A percentile compares a stretch with the other conserved stretches of the same genome.
phyloP scores from a whole-genome alignment of 345 rosid genomes.

The Pelargonium nanum region DNA sequence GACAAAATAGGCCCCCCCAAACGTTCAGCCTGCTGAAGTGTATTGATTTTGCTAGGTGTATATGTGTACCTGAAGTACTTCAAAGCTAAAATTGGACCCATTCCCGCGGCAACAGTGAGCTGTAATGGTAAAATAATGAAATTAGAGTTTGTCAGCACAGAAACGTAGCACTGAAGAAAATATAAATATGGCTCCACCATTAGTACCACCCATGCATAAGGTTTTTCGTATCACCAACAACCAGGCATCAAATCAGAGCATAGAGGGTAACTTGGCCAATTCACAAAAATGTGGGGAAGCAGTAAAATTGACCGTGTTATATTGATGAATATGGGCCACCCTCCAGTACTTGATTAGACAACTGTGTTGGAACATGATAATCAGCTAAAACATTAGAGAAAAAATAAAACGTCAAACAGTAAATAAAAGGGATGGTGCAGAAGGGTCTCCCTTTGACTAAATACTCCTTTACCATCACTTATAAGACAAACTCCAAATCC shows the following conservation, averaged over 20 bases:
- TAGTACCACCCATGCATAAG: not conserved
- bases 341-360: not conserved
- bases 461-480: too few species aligned
- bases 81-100: conserved; percentile 79
- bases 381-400: not conserved
- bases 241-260: not conserved
- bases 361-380: too few species aligned
- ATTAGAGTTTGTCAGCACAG: not conserved
- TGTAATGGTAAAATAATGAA: conserved; percentile 20
- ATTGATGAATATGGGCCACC: not conserved
- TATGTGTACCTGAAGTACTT: conserved; percentile 81
- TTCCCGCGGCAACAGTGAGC: conserved; percentile 83
- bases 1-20: conserved; percentile 85
- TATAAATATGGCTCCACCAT: not conserved
- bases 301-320: not conserved
- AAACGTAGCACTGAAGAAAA: not conserved
- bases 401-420: not conserved
- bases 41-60: conserved; percentile 87
- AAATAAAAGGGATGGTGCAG: too few species aligned
- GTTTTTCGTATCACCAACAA: not conserved
- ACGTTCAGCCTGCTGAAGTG: conserved; percentile 87
- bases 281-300: not conserved
- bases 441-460: too few species aligned
- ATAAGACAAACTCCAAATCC: too few species aligned
- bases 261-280: not conserved